Evolutionary conservation across 108 stramenopile genomes (phyloP).

Genomic region (Cyclotella kingstonii): DNA sequence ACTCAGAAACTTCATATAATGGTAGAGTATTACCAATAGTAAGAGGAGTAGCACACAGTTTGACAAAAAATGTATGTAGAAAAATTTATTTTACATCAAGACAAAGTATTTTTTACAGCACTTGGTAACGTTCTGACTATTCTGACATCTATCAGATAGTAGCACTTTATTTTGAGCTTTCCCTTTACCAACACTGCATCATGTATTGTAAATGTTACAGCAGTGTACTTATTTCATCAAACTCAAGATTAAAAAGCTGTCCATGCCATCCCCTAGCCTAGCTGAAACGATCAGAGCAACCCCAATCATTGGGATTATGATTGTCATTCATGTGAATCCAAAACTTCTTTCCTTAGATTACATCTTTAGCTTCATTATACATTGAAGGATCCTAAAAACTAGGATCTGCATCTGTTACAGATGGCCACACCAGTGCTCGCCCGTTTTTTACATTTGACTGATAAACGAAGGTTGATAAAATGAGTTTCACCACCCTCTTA

Average conservation of each 20-base stretch:
- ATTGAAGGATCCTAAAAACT: slow-evolving; percentile 33
- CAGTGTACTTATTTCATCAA: too few species aligned
- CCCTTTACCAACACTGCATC: too few species aligned
- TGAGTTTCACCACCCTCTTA: slow-evolving; percentile 86
- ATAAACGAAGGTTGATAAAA: slow-evolving; percentile 57
- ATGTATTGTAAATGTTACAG: too few species aligned
- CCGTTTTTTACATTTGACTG: slow-evolving; percentile 58
- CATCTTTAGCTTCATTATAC: slow-evolving; percentile 72
- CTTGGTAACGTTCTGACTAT: too few species aligned
- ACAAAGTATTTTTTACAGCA: too few species aligned
- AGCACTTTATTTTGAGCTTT: too few species aligned
- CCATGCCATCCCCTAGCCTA: slow-evolving; percentile 2
- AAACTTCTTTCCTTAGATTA: slow-evolving; percentile 70
- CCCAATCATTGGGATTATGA: slow-evolving; percentile 68
- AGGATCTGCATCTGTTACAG: slow-evolving; percentile 62
- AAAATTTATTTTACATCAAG: slow-evolving; percentile 10
- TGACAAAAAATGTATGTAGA: slow-evolving; percentile 8
- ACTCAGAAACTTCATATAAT: slow-evolving; percentile 24
- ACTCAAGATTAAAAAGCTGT: not conserved
- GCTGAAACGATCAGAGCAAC: slow-evolving; percentile 57
- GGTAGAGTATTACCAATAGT: slow-evolving; percentile 23
- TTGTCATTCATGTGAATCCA: slow-evolving; percentile 82
- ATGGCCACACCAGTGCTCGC: slow-evolving; percentile 79
- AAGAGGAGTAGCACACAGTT: slow-evolving; percentile 19
- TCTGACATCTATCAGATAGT: too few species aligned